A percentile compares a stretch with the other conserved stretches of the same genome.
Evolutionary conservation across 345 rosid species (phyloP).

Genomic region (Rhodomyrtus tomentosa): DNA sequence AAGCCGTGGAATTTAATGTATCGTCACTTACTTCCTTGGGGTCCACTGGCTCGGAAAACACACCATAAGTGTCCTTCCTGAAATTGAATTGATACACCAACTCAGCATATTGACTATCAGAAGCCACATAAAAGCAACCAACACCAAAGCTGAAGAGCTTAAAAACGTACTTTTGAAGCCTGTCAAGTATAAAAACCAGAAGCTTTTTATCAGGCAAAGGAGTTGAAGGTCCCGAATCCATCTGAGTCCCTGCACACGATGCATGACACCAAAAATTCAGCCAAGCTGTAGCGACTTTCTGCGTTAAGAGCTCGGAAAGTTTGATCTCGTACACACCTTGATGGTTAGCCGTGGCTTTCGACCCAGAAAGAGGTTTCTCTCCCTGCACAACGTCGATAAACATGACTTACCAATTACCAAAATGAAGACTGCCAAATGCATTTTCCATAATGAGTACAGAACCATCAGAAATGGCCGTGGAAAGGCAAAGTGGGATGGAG

Average conservation of each 20-base stretch:
- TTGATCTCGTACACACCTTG: slow-evolving; percentile 27
- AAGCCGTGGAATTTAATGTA: background rate
- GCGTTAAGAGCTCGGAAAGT: background rate
- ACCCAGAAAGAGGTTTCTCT: slow-evolving; percentile 13
- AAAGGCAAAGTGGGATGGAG: background rate
- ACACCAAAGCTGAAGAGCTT: slow-evolving; percentile 4
- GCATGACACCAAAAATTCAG: background rate
- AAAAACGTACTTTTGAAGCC: slow-evolving; percentile 47
- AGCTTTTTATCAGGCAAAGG: slow-evolving; percentile 49
- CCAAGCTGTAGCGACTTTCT: background rate
- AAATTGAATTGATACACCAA: slow-evolving; percentile 7
- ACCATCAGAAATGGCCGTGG: background rate
- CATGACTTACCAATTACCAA: background rate
- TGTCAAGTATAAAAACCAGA: slow-evolving; percentile 40
- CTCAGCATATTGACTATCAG: background rate
- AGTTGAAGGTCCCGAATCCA: slow-evolving; percentile 29
- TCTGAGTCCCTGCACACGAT: slow-evolving; percentile 9
- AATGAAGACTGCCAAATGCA: background rate
- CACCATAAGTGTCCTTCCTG: slow-evolving; percentile 69
- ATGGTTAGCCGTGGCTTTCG: slow-evolving; percentile 16
- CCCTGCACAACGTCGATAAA: slow-evolving; percentile 17
- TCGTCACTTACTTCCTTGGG: slow-evolving; percentile 42
- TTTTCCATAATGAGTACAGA: background rate
- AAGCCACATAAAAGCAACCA: slow-evolving; percentile 11
- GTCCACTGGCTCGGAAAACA: slow-evolving; percentile 65